Evolutionary conservation across 2,329 filamentous ascomycete species (phyloP), one percentile per base, ranked within the genome.

Genomic region (Coleophoma cylindrospora): DNA sequence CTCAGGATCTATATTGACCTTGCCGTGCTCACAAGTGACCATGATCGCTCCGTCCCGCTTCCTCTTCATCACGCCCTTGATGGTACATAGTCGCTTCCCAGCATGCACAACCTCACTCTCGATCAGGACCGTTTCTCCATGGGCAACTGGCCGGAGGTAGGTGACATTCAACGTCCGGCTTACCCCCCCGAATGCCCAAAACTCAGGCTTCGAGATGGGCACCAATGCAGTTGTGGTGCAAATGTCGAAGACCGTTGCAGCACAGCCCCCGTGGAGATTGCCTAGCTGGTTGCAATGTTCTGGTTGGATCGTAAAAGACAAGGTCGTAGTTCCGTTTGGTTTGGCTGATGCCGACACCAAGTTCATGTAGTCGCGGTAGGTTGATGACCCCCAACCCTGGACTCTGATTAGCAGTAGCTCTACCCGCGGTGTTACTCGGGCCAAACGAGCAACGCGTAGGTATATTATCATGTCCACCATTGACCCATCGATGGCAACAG

Each of bases 221-320:
- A 75, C 66, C 12, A 89, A 66, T 3, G 81, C 72, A 15, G 80
- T 64, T 3, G 80, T 80, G 0, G 86, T 88, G 57, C 80, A 75
- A 50, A 79, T 70, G 67, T 90, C 87, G 57, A 89, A 84, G 4
- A 90, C 67, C 0, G 84, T 84, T 2, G 86, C 78, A 0, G 80
- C 74, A 54, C 81, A 84, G 15, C 81, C 82, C 48, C 81, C 81
- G 61, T 85, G 81, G 49, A 86, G 67, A 66, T 76, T 84, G 22
- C 66, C 65, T 13, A 75, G 51, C 6, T 71, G 66, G 65, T 84
- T 84, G 64, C 71, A 74, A 68, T 84, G 76, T 3, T 68, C 57
- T 0, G 68, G 64, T 50, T 75, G 72, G 22, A 80, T 74, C 3
- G 68, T 75, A 64, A 75, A 78, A 51, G 67, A 59, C 62, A 81